Evolutionary conservation across 2,329 filamentous ascomycete species (phyloP).

Genomic region (Salinomyces thailandicus): DNA sequence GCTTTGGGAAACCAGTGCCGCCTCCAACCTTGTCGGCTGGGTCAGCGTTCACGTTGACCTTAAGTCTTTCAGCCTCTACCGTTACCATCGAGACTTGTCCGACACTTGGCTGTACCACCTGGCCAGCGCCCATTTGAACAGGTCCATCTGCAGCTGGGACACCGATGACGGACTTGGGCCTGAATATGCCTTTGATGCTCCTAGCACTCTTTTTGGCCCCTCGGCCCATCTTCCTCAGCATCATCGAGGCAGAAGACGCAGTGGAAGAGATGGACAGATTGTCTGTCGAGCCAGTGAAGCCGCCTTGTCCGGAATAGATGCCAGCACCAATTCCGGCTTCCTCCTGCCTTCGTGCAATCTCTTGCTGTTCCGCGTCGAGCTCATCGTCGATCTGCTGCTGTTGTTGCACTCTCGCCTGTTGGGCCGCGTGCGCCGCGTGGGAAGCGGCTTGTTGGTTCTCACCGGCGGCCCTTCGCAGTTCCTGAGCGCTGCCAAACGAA

Average conservation of each 20-base stretch:
- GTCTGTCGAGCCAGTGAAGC: conserved; percentile 84
- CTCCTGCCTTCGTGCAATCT: conserved; percentile 87
- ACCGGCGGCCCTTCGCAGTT: conserved; percentile 66
- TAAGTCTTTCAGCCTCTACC: conserved; percentile 83
- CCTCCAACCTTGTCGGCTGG: conserved; percentile 57
- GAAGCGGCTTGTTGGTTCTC: conserved; percentile 42
- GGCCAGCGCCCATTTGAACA: conserved; percentile 37
- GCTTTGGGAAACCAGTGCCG: conserved; percentile 70
- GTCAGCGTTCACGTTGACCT: conserved; percentile 64
- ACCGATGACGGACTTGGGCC: conserved; percentile 83
- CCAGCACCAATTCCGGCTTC: conserved; percentile 81
- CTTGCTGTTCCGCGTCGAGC: conserved; percentile 72
- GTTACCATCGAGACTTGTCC: conserved; percentile 93
- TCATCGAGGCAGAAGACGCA: conserved; percentile 78
- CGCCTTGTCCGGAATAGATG: conserved; percentile 80
- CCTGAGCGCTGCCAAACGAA: conserved; percentile 90
- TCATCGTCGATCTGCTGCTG: conserved; percentile 23
- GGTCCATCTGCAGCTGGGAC: conserved; percentile 60
- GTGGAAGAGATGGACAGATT: conserved; percentile 88
- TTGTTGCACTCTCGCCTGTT: conserved; percentile 21
- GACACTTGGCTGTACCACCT: conserved; percentile 45
- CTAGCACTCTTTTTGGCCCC: conserved; percentile 92
- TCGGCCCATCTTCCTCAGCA: conserved; percentile 97
- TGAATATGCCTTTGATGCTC: conserved; percentile 86
- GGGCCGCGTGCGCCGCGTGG: conserved; percentile 6